A percentile compares a stretch with the other conserved stretches of the same genome.
These are phyloP conservation scores for Benincasa hispida DNA, from an alignment of 306 rosid genomes.

Conservation along the genomic window DNA sequence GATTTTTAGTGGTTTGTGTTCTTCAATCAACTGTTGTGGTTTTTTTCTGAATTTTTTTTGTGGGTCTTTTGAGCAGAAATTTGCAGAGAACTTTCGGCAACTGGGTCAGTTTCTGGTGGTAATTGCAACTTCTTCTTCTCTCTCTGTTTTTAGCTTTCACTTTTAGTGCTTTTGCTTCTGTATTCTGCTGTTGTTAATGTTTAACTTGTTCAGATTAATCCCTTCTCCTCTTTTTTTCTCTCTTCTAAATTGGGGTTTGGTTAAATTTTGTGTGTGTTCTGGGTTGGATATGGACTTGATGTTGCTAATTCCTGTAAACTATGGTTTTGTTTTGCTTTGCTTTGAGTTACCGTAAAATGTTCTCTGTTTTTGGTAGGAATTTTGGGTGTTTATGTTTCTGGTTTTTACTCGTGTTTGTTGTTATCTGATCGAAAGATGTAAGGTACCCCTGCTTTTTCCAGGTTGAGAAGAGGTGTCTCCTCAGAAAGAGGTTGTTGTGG, in stretches of 20 bases:
- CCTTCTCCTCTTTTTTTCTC: neutral
- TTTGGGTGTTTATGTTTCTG: neutral
- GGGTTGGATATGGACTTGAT: neutral
- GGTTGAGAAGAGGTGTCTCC: neutral
- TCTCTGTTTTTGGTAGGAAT: neutral
- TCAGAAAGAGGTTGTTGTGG: neutral
- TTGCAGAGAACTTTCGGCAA: neutral
- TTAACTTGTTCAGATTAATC: neutral
- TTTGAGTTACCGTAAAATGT: neutral
- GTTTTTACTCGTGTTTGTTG: neutral
- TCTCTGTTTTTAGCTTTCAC: neutral
- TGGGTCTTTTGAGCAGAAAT: neutral
- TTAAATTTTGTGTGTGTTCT: neutral
- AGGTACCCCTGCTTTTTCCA: neutral
- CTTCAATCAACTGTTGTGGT: neutral
- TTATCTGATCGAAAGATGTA: neutral
- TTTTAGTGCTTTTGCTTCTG: neutral
- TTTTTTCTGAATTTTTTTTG: neutral
- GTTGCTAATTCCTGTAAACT: neutral
- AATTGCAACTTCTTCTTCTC: neutral
- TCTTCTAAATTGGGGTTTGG: constrained; percentile 3
- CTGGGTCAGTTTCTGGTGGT: neutral
- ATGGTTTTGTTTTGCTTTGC: neutral
- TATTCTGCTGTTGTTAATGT: neutral
- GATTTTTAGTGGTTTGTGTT: neutral